Percentiles rank a stretch among this genome's conserved stretches.
These are phyloP conservation scores for Tolypocladium inflatum DNA, from an alignment of 2,329 filamentous ascomycete species.

Conservation along the genomic window DNA sequence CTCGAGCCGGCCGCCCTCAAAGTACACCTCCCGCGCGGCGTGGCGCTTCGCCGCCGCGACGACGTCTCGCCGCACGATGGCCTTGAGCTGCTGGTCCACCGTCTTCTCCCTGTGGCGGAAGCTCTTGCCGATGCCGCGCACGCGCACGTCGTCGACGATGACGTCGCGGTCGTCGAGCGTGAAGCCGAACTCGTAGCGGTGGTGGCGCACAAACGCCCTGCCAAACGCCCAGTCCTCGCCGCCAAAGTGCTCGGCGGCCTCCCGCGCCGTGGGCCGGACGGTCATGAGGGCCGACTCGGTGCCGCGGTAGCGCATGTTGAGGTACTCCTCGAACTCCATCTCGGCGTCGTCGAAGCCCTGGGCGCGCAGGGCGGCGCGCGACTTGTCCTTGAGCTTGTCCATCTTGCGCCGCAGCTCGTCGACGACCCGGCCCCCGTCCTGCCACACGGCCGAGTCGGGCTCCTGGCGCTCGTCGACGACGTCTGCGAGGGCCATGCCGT, in stretches of 20 bases:
- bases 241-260: slow-evolving; percentile 47
- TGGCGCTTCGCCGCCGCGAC: slow-evolving; percentile 4
- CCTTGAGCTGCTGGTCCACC: slow-evolving; percentile 72
- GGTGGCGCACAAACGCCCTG: slow-evolving; percentile 74
- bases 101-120: slow-evolving; percentile 72
- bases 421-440: slow-evolving; percentile 46
- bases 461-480: slow-evolving; percentile 31
- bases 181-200: slow-evolving; percentile 69
- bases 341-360: slow-evolving; percentile 63
- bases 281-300: slow-evolving; percentile 91
- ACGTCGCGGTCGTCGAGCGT: slow-evolving; percentile 35
- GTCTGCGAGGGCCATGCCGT: slow-evolving; percentile 35
- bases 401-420: slow-evolving; percentile 63
- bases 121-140: slow-evolving; percentile 50
- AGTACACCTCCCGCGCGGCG: slow-evolving; percentile 10
- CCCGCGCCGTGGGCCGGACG: slow-evolving; percentile 58
- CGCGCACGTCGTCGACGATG: slow-evolving; percentile 31
- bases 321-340: slow-evolving; percentile 32
- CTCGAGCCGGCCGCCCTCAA: slow-evolving; percentile 11
- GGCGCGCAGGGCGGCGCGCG: slow-evolving; percentile 53
- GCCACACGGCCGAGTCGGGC: slow-evolving; percentile 49
- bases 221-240: slow-evolving; percentile 75
- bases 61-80: slow-evolving; percentile 51
- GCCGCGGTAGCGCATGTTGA: slow-evolving; percentile 87
- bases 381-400: slow-evolving; percentile 69